Evolutionary conservation across 2,329 filamentous ascomycete species (phyloP), one percentile per base, ranked within the genome.

Genomic region (Elsinoe ampelina): DNA sequence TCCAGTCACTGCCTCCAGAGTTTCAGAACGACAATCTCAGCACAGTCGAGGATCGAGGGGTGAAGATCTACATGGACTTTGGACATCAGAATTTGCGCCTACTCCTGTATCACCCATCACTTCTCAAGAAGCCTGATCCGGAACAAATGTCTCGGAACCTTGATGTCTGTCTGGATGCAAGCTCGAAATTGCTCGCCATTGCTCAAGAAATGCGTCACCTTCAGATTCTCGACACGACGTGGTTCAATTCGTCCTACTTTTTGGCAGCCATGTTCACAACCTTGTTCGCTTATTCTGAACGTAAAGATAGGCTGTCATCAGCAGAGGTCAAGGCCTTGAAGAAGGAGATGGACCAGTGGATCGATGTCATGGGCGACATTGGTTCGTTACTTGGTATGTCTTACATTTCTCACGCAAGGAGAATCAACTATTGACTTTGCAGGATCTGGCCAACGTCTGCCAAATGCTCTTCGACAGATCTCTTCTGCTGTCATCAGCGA

Each of bases 191-290:
- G 70, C 73, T 91, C 2, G 73, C 75, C 19, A 76, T 79, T 22
- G 80, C 84, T 5, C 74, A 76, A 19, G 74, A 81, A 55, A 70
- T 91, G 48, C 79, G 81, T 58, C 77, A 77, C 62, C 74, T 83
- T 58, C 87, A 85, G 64, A 83, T 82, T 43, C 72, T 91, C 3
- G 87, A 92, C 65, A 87, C 85, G 1, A 89, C 86, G 1, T 91
- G 87, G 86, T 86, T 87, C 63, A 84, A 85, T 48, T 77, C 82
- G 50, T 84, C 86, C 0, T 79, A 87, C 5, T 89, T 87, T 64
- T 77, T 87, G 11, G 82, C 85, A 42, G 85, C 85, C 22, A 83
- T 88, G 57, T 87, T 89, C 63, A 86, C 85, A 0, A 83, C 80
- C 12, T 72, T 92, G 0, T 87, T 86, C 47, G 80, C 81, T 1